Conservation (phyloP, 148 eudicot genomes). For the Dysphania ambrosioides region DNA sequence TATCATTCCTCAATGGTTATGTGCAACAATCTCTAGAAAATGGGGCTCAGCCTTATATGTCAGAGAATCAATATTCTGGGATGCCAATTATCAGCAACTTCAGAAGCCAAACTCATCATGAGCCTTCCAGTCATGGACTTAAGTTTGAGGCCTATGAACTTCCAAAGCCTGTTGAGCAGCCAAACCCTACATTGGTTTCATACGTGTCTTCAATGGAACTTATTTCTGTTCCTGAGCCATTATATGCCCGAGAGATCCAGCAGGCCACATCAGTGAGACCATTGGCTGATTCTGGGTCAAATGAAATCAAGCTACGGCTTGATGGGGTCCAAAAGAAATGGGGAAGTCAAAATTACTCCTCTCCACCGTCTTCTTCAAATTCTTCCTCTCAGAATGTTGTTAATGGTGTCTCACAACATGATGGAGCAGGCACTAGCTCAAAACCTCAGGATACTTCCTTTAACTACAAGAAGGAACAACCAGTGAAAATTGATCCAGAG, state of each 20-base stretch:
- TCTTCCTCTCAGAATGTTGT: conserved; percentile 44
- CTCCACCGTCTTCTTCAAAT: conserved; percentile 57
- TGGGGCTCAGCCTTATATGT: conserved; percentile 91
- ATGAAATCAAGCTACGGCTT: conserved; percentile 71
- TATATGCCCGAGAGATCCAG: conserved; percentile 43
- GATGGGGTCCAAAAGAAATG: conserved; percentile 97
- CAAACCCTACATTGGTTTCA: conserved; percentile 38
- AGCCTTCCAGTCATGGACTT: conserved; percentile 64
- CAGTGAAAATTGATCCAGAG: conserved; percentile 57
- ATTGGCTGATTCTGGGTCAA: conserved; percentile 46
- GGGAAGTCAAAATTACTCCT: conserved; percentile 76
- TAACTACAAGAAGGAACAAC: conserved; percentile 40
- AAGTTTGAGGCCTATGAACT: conserved; percentile 92
- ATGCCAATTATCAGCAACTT: conserved; percentile 45
- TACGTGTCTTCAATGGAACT: conserved; percentile 60
- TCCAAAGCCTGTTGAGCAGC: conserved; percentile 60
- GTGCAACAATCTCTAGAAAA: conserved; percentile 64
- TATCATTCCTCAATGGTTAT: conserved; percentile 64
- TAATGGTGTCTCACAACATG: conserved; percentile 47
- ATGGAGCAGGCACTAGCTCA: conserved; percentile 34
- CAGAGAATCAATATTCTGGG: conserved; percentile 69
- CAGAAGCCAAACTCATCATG: conserved; percentile 52
- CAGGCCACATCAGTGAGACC: conserved; percentile 34
- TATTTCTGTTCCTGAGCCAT: conserved; percentile 61
- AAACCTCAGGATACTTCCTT: conserved; percentile 41